Conservation (phyloP, 2,329 filamentous ascomycete genomes). For the Aureobasidium sp. region DNA sequence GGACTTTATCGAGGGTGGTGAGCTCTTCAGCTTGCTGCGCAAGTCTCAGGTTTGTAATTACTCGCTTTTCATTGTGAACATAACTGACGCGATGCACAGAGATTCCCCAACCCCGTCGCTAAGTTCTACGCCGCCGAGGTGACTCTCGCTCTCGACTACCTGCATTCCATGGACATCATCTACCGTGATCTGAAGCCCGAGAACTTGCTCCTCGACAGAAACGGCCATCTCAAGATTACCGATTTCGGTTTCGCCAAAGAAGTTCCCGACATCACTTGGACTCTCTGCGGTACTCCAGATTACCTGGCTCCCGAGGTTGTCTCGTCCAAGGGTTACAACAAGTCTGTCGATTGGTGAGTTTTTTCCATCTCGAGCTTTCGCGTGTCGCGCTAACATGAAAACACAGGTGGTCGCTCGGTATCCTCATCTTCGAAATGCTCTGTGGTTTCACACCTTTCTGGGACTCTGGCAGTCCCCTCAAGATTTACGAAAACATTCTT, state of each 20-base stretch:
- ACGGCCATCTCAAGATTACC: slow-evolving; percentile 93
- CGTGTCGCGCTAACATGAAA: slow-evolving; percentile 1
- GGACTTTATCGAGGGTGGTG: slow-evolving; percentile 98
- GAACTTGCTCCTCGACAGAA: slow-evolving; percentile 82
- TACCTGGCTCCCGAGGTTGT: slow-evolving; percentile 97
- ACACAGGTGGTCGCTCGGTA: slow-evolving; percentile 93
- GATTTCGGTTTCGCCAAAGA: slow-evolving; percentile 99
- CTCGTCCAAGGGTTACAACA: slow-evolving; percentile 98
- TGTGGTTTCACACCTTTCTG: slow-evolving; percentile 99
- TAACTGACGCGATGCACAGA: slow-evolving; percentile 43
- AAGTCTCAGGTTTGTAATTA: slow-evolving; percentile 71
- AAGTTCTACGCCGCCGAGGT: slow-evolving; percentile 99
- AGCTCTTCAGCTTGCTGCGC: slow-evolving; percentile 87
- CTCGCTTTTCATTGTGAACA: slow-evolving; percentile 4
- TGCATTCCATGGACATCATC: slow-evolving; percentile 92
- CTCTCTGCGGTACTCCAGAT: slow-evolving; percentile 91
- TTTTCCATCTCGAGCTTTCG: background rate
- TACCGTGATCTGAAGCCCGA: slow-evolving; percentile 97
- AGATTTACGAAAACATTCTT: slow-evolving; percentile 99
- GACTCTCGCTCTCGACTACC: slow-evolving; percentile 86
- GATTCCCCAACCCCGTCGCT: slow-evolving; percentile 95
- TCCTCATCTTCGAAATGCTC: slow-evolving; percentile 98
- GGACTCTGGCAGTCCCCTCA: slow-evolving; percentile 96
- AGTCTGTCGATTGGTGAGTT: slow-evolving; percentile 93
- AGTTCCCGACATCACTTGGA: slow-evolving; percentile 98